Percentiles rank a stretch among this genome's conserved stretches.
Evolutionary conservation across 164 flowering plant species (phyloP).

Genomic region (Sedum album): DNA sequence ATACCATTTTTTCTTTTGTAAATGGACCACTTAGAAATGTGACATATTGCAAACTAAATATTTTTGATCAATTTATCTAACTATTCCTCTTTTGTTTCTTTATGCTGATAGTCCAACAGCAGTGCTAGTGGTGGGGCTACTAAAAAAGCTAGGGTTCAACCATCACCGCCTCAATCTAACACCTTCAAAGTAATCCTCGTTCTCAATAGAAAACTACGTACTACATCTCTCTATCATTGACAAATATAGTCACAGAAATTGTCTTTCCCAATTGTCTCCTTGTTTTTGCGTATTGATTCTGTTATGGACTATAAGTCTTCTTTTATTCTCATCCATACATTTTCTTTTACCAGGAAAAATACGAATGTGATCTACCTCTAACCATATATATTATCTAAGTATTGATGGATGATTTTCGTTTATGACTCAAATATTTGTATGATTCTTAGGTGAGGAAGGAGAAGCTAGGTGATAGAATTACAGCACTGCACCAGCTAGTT

Average conservation of each 20-base stretch:
- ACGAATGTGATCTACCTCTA: background rate
- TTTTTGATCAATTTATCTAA: background rate
- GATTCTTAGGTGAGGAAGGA: slow-evolving; percentile 45
- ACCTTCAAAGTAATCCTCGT: slow-evolving; percentile 50
- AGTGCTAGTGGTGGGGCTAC: slow-evolving; percentile 47
- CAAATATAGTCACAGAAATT: background rate
- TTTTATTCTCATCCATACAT: slow-evolving; percentile 8
- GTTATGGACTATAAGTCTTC: background rate
- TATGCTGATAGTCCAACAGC: slow-evolving; percentile 45
- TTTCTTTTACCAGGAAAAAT: background rate
- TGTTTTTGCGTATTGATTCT: slow-evolving; percentile 16
- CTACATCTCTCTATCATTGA: background rate
- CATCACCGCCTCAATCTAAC: slow-evolving; percentile 43
- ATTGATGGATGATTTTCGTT: background rate
- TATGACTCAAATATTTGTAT: background rate
- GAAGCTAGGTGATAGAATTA: slow-evolving; percentile 49
- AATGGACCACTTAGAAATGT: background rate
- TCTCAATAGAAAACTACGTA: slow-evolving; percentile 9
- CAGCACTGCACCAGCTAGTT: slow-evolving; percentile 54
- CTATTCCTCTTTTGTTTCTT: slow-evolving; percentile 10
- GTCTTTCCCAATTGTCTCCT: slow-evolving; percentile 20
- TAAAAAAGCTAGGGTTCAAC: slow-evolving; percentile 81
- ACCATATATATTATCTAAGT: background rate
- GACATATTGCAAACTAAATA: background rate
- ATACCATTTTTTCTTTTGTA: background rate